These are phyloP conservation scores for Penicillium diatomitis DNA, from an alignment of 495 filamentous ascomycete genomes.

Conservation along the genomic window DNA sequence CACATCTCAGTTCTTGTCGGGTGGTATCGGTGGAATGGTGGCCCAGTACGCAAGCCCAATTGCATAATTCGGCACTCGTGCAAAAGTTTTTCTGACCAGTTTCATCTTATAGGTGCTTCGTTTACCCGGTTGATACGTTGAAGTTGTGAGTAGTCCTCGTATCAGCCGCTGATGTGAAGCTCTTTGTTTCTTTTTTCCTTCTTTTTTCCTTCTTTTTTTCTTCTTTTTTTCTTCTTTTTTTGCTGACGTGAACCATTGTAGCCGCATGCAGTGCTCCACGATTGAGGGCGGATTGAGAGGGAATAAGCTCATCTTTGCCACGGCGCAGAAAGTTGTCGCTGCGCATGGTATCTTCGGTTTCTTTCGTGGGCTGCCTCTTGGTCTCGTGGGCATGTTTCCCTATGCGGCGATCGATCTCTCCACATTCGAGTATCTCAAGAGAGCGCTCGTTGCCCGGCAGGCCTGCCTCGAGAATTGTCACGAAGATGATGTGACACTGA, in stretches of 20 bases:
- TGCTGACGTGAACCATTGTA: conserved; percentile 5
- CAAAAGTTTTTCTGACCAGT: conserved; percentile 11
- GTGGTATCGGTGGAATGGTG: conserved; percentile 85
- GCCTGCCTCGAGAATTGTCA: conserved; percentile 60
- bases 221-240: too few relatives aligned
- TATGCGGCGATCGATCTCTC: conserved; percentile 95
- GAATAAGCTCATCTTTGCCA: conserved; percentile 73
- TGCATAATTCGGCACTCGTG: neutral
- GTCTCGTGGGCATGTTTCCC: conserved; percentile 91
- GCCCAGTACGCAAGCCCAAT: conserved; percentile 55
- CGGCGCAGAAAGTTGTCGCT: conserved; percentile 74
- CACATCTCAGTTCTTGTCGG: conserved; percentile 81
- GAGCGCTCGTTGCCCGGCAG: conserved; percentile 55
- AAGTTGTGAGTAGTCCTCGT: conserved; percentile 64
- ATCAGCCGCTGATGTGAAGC: neutral
- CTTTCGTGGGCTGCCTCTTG: conserved; percentile 89
- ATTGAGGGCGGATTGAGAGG: conserved; percentile 76
- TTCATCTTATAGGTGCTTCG: conserved; percentile 54
- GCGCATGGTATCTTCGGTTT: conserved; percentile 64
- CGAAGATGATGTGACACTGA: conserved; percentile 71
- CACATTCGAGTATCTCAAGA: conserved; percentile 90
- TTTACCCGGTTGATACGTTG: conserved; percentile 94
- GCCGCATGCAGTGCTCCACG: conserved; percentile 88
- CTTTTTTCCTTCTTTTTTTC: too few relatives aligned
- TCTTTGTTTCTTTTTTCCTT: too few relatives aligned